Base-by-base conservation (phyloP, 306 rosid genomes). In the Fagus sylvatica region DNA sequence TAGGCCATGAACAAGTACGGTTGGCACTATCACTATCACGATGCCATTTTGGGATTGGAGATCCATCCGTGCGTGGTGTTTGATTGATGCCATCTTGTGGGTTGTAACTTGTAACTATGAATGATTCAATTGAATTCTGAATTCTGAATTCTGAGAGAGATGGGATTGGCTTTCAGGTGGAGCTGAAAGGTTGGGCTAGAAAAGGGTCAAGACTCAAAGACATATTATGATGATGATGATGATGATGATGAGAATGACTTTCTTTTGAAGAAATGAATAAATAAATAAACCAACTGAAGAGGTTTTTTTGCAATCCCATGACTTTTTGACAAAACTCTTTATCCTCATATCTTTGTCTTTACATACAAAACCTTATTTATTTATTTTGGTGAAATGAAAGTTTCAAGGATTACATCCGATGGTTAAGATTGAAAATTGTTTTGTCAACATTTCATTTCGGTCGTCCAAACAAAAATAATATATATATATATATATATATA, bases 1-100 rank as follows among this genome's bases (percentile, higher is more conserved):
- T 46, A 46, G 51, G 51, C 69, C 68, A 73, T 33, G 40, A 51
- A 64, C 55, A 46, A 6, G 48, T 65, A 46, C 22, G 66, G 54
- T 10, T 17, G 60, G 48, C 49, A 33, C 12, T 15, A 6, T 32
- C 43, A 53, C 19, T 34, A 6, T 60, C 43, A 53, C 19, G 8
- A n/a, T 64, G 32, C 54, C 12, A 37, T 41, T 73, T 65, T n/a
- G 62, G 60, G n/a, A 43, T 53, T 40, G 39, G 54, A 40, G 80
- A 76, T 66, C 68, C 36, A 76, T 66, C 68, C 36, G 67, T 51
- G 33, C 11, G 57, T 13, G 73, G 41, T 33, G 12, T 39, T 9
- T 59, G 37, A 30, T 9, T 59, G 16, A 30, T 5, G 36, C 65
- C 65, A 28, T 59, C 15, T 46, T 46, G 37, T 59, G 65, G 37